Evolutionary conservation across 495 filamentous ascomycete genomes (phyloP).

Genomic region (Chaetomium tenue): DNA sequence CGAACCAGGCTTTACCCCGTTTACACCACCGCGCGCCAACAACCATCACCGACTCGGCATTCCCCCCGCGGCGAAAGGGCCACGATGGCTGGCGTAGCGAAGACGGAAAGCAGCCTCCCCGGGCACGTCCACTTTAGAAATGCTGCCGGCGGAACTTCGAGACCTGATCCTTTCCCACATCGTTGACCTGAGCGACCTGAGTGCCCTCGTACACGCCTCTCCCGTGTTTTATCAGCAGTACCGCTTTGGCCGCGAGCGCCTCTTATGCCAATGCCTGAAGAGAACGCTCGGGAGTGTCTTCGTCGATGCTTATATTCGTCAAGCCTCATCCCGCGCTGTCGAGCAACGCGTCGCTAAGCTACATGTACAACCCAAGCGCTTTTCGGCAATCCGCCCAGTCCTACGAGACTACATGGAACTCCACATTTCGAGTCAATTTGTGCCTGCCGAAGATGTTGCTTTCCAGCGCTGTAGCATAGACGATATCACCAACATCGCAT

Average conservation of each 20-base stretch:
- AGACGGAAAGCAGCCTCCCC: too few species aligned
- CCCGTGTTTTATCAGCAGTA: slow-evolving; percentile 36
- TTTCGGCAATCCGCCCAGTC: neutral
- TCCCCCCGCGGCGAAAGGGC: too few species aligned
- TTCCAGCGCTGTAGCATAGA: neutral
- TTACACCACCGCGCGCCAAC: too few species aligned
- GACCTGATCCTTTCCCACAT: slow-evolving; percentile 16
- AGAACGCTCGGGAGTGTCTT: slow-evolving; percentile 19
- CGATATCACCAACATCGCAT: neutral
- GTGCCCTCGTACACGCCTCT: slow-evolving; percentile 29
- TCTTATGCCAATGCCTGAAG: slow-evolving; percentile 21
- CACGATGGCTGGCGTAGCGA: too few species aligned
- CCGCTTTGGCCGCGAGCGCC: slow-evolving; percentile 17
- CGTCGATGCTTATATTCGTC: slow-evolving; percentile 25
- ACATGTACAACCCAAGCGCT: neutral
- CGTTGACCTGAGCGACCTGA: slow-evolving; percentile 27
- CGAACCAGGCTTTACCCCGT: too few species aligned
- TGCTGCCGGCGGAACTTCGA: slow-evolving; percentile 17
- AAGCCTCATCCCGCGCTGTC: neutral
- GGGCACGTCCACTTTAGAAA: slow-evolving; percentile 29
- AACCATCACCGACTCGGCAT: too few species aligned
- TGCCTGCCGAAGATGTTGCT: neutral
- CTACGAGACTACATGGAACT: neutral
- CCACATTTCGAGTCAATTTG: neutral
- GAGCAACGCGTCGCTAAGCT: neutral